phyloP scores from a whole-genome alignment of 2,329 filamentous ascomycete genomes.

The Colletotrichum godetiae region DNA sequence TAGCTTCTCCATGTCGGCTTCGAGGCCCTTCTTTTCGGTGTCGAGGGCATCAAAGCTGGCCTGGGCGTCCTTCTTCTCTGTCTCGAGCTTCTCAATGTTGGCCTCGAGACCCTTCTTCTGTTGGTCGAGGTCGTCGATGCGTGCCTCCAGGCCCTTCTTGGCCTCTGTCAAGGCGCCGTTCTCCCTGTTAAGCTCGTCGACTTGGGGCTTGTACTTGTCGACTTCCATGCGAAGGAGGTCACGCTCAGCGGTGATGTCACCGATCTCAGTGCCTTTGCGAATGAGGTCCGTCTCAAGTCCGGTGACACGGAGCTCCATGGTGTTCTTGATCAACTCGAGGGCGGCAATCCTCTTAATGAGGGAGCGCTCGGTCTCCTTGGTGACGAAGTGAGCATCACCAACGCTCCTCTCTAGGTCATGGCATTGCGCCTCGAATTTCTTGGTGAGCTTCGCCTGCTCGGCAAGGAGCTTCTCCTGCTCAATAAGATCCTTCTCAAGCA shows the following conservation, averaged over 20 bases:
- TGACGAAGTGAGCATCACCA: constrained; percentile 30
- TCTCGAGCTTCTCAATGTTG: constrained; percentile 25
- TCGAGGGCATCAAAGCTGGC: constrained; percentile 22
- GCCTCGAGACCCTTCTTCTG: constrained; percentile 33
- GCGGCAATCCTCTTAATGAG: constrained; percentile 36
- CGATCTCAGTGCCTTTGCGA: constrained; percentile 27
- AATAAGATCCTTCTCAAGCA: constrained; percentile 11
- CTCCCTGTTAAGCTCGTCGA: constrained; percentile 26
- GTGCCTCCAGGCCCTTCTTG: constrained; percentile 26
- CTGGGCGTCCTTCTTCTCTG: constrained; percentile 21
- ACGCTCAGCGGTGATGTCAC: constrained; percentile 32
- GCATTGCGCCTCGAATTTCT: constrained; percentile 11
- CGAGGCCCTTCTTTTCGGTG: constrained; percentile 24
- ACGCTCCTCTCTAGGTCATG: constrained; percentile 29
- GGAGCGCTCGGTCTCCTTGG: constrained; percentile 26
- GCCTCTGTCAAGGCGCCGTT: constrained; percentile 27
- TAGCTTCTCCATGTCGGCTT: constrained; percentile 19
- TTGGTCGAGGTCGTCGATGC: constrained; percentile 31
- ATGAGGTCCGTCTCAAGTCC: constrained; percentile 33
- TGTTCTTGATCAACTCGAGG: constrained; percentile 33
- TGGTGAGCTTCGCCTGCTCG: constrained; percentile 15
- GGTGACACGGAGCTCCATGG: constrained; percentile 20
- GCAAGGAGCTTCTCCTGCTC: constrained; percentile 11
- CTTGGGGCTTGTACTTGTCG: constrained; percentile 29
- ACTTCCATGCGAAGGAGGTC: constrained; percentile 22